These are phyloP conservation scores for Geotrichum candidum DNA, from an alignment of 1,139 yeast species.

Conservation along the genomic window DNA sequence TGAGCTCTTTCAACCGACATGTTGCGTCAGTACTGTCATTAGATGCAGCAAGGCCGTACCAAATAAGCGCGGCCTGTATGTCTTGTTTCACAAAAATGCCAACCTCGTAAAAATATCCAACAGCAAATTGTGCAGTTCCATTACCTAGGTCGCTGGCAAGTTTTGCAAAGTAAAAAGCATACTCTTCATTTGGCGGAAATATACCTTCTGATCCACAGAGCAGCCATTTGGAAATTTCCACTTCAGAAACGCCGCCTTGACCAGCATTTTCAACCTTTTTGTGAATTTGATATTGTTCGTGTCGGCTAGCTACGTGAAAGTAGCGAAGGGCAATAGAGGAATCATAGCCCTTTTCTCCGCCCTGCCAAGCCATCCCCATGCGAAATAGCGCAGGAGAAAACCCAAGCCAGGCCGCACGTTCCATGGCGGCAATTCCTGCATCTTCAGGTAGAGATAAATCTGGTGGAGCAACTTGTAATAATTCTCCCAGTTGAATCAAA, in stretches of 20 bases:
- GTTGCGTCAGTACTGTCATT: constrained; percentile 34
- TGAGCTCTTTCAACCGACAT: constrained; percentile 28
- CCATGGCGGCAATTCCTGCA: constrained; percentile 32
- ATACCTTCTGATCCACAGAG: constrained; percentile 35
- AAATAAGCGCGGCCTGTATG: constrained; percentile 29
- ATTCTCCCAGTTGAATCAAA: constrained; percentile 34
- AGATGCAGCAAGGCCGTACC: constrained; percentile 31
- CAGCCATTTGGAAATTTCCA: constrained; percentile 40
- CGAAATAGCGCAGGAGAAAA: constrained; percentile 38
- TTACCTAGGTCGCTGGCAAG: constrained; percentile 34
- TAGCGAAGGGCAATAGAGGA: constrained; percentile 37
- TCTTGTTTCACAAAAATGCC: constrained; percentile 34
- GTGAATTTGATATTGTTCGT: constrained; percentile 30
- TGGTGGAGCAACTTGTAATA: constrained; percentile 23
- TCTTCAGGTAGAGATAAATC: constrained; percentile 18
- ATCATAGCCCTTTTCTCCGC: constrained; percentile 35
- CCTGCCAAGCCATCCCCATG: constrained; percentile 39
- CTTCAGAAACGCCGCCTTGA: constrained; percentile 33
- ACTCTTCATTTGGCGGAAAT: constrained; percentile 34
- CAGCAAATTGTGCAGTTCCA: constrained; percentile 37
- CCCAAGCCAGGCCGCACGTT: constrained; percentile 36
- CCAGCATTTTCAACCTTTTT: constrained; percentile 22
- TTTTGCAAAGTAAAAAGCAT: constrained; percentile 37
- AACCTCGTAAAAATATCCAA: constrained; percentile 39
- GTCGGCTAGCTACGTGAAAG: constrained; percentile 37